These are phyloP conservation scores for Salvia splendens DNA, from an alignment of 257 asterid genomes.

Conservation along the genomic window DNA sequence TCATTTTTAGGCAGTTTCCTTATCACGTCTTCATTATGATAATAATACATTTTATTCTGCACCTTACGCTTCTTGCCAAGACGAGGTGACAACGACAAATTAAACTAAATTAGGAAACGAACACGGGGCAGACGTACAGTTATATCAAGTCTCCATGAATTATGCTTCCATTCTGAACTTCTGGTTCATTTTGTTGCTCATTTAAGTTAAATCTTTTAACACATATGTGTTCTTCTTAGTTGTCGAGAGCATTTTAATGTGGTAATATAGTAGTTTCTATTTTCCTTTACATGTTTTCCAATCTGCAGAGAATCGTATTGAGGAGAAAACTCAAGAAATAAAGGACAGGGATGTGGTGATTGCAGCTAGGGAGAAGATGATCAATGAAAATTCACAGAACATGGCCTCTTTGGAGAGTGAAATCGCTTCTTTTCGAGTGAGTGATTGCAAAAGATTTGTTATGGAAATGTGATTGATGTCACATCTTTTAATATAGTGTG, in stretches of 20 bases:
- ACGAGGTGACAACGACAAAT: not conserved
- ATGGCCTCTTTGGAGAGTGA: constrained; percentile 59
- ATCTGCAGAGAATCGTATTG: constrained; percentile 51
- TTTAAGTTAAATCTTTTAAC: not conserved
- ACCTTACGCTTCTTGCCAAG: not conserved
- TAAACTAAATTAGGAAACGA: not conserved
- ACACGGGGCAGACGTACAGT: too few relatives aligned
- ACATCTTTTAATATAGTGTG: not conserved
- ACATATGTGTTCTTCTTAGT: not conserved
- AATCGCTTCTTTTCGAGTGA: constrained; percentile 62
- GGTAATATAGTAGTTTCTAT: too few relatives aligned
- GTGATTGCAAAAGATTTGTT: constrained; percentile 25
- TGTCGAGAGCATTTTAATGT: not conserved
- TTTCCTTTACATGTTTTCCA: too few relatives aligned
- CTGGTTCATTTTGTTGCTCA: not conserved
- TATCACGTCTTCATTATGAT: not conserved
- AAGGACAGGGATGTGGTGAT: constrained; percentile 58
- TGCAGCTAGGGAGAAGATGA: constrained; percentile 57
- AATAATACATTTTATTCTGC: not conserved
- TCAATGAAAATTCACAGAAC: constrained; percentile 53
- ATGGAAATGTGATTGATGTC: not conserved
- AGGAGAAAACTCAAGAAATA: constrained; percentile 58
- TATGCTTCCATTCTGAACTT: not conserved
- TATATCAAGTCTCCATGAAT: too few relatives aligned
- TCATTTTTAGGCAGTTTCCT: not conserved